Percentiles rank a stretch among this genome's conserved stretches.
Evolutionary conservation across 2,329 filamentous ascomycete genomes (phyloP).

Genomic region (Trichoderma pleuroti): DNA sequence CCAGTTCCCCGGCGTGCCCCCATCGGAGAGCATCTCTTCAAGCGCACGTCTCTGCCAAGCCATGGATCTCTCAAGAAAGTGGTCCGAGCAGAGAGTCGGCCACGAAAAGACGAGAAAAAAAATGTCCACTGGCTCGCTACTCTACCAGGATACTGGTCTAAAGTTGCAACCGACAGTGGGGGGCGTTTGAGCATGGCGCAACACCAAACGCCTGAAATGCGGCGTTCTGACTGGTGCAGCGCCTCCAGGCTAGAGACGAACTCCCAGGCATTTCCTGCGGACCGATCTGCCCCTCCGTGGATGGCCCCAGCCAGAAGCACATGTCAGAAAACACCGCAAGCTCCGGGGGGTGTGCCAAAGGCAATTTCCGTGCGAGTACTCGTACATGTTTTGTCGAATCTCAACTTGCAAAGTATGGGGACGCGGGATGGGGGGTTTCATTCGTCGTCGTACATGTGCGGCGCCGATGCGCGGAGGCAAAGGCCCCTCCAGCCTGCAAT

Average conservation of each 20-base stretch:
- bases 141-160: constrained; percentile 11
- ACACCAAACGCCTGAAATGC: constrained; percentile 7
- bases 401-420: constrained; percentile 5
- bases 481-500: neutral
- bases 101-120: constrained; percentile 1
- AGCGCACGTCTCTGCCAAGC: constrained; percentile 16
- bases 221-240: constrained; percentile 15
- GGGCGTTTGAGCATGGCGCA: constrained; percentile 15
- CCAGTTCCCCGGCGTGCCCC: constrained; percentile 16
- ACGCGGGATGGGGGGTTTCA: constrained; percentile 7
- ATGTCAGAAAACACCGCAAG: constrained; percentile 29
- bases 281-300: constrained; percentile 25
- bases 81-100: constrained; percentile 15
- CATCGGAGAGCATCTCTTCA: constrained; percentile 1
- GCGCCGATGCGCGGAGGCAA: constrained; percentile 16
- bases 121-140: constrained; percentile 19
- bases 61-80: constrained; percentile 19
- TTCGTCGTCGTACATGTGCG: constrained; percentile 6
- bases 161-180: constrained; percentile 24
- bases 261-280: constrained; percentile 16
- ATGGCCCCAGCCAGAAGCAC: constrained; percentile 23
- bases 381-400: neutral
- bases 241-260: constrained; percentile 8
- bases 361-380: neutral
- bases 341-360: constrained; percentile 14